Base-by-base conservation (phyloP, 441 rosid genomes). In the Erodium chrysanthum region DNA sequence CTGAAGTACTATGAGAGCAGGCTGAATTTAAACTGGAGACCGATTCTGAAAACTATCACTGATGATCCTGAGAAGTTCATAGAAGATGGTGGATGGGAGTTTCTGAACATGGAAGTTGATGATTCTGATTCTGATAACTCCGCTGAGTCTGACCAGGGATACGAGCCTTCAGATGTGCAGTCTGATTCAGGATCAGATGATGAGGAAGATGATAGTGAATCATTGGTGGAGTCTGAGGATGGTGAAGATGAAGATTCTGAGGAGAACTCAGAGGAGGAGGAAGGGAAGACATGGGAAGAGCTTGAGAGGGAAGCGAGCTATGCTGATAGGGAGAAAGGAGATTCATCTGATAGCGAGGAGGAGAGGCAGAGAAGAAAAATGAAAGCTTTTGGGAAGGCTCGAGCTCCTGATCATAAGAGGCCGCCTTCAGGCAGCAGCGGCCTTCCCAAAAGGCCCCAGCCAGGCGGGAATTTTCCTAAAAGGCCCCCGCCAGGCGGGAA, bases 251-350 rank as follows among this genome's bases (percentile, higher is more conserved):
- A 81, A 35, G 82, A 84, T 62, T 74, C 87, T 0, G 95, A 81
- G 70, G 84, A 75, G 73, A 91, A 86, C 25, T 83, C 88, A 0
- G 98, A 90, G 78, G 98, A 90, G 72, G 98, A 92, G 75, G 85
- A 87, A 66, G 98, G 98, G 5, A 88, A 84, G 84, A 90, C 96
- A 35, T 92, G 98, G 98, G 98, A 88, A 27, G 98, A 92, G 79
- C 81, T 90, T 65, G 96, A 90, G 79, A 87, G 96, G 75, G 96
- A 92, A 79, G 96, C 98, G 29, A 88, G 85, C 70, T 83, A 88
- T 75, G 96, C 96, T 12, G 96, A 92, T 70, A 86, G 84, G 72
- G 96, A 90, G 75, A 90, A 90, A 64, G 98, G 88, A 66, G 77
- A 35, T 52, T 93, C 90, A 40, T 90, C 87, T 0, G 98, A 92